These are phyloP conservation scores for Leucosporidium yakuticum DNA, from an alignment of 768 basidiomycete species.

Conservation along the genomic window DNA sequence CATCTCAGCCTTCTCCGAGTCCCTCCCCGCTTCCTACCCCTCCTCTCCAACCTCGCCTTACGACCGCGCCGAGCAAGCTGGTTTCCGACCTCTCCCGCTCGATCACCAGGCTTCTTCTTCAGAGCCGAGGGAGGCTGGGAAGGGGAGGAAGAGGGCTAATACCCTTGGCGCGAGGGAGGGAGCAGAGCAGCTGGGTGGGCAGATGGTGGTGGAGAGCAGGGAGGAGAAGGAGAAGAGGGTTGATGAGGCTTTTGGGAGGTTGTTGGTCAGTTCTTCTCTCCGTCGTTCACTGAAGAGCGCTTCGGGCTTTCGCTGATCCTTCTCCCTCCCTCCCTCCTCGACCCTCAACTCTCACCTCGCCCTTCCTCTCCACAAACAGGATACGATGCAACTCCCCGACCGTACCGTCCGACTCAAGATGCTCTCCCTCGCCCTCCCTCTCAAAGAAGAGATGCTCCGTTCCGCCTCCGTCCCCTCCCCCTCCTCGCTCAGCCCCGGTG, in stretches of 20 bases:
- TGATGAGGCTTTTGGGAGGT: constrained; percentile 68
- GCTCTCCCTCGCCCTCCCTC: constrained; percentile 68
- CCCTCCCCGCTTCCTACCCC: not conserved
- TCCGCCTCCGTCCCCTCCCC: constrained; percentile 59
- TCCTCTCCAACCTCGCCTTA: not conserved
- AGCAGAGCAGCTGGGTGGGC: not conserved
- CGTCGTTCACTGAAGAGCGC: too few relatives aligned
- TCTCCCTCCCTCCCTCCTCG: not conserved
- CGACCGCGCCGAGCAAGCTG: not conserved
- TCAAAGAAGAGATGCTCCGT: constrained; percentile 88
- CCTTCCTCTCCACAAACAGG: constrained; percentile 48
- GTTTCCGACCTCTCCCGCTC: not conserved
- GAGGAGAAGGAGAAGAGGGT: constrained; percentile 46
- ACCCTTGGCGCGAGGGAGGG: constrained; percentile 11
- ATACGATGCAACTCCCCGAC: constrained; percentile 80
- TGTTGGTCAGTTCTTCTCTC: constrained; percentile 64
- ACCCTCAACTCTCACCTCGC: not conserved
- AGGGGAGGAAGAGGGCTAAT: constrained; percentile 9
- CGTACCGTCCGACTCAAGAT: constrained; percentile 66
- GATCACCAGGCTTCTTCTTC: not conserved
- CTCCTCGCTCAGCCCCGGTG: constrained; percentile 43
- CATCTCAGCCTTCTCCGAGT: not conserved
- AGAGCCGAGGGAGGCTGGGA: not conserved
- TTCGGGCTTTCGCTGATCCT: not conserved
- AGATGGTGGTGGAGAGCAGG: not conserved